Evolutionary conservation across 2,329 filamentous ascomycete species (phyloP).

Genomic region (Aspergillus niger): DNA sequence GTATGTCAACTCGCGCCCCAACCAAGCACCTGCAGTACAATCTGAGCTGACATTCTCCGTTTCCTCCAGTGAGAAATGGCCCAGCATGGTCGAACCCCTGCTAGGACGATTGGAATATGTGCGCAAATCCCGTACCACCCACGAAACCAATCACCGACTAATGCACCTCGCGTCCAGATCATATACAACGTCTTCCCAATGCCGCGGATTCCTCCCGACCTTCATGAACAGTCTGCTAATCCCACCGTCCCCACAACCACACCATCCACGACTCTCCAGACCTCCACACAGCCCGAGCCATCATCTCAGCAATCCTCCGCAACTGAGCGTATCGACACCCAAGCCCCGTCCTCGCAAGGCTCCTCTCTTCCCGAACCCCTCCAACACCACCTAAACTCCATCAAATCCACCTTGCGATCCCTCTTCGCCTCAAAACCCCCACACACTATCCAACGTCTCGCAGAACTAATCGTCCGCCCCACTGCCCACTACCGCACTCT

Average conservation of each 20-base stretch:
- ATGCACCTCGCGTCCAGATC: conserved; percentile 57
- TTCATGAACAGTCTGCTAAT: conserved; percentile 27
- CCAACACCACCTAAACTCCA: conserved; percentile 61
- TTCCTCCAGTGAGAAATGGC: conserved; percentile 66
- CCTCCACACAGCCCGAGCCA: conserved; percentile 41
- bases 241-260: conserved; percentile 26
- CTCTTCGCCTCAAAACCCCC: conserved; percentile 77
- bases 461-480: conserved; percentile 79
- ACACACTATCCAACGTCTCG: conserved; percentile 87
- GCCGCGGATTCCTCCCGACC: conserved; percentile 56
- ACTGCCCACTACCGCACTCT: conserved; percentile 78
- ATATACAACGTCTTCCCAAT: conserved; percentile 74
- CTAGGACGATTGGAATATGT: conserved; percentile 69
- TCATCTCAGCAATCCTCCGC: conserved; percentile 38
- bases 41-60: conserved; percentile 33
- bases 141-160: neutral
- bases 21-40: neutral
- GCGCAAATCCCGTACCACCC: conserved; percentile 21
- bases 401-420: conserved; percentile 60
- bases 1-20: conserved; percentile 42
- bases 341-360: conserved; percentile 46
- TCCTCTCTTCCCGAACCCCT: conserved; percentile 64
- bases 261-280: conserved; percentile 41
- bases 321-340: conserved; percentile 45
- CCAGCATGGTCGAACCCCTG: conserved; percentile 64